Percentiles rank a stretch among this genome's conserved stretches.
These are phyloP conservation scores for Taphrina communis DNA, from an alignment of 1,139 yeast genomes.

Conservation along the genomic window DNA sequence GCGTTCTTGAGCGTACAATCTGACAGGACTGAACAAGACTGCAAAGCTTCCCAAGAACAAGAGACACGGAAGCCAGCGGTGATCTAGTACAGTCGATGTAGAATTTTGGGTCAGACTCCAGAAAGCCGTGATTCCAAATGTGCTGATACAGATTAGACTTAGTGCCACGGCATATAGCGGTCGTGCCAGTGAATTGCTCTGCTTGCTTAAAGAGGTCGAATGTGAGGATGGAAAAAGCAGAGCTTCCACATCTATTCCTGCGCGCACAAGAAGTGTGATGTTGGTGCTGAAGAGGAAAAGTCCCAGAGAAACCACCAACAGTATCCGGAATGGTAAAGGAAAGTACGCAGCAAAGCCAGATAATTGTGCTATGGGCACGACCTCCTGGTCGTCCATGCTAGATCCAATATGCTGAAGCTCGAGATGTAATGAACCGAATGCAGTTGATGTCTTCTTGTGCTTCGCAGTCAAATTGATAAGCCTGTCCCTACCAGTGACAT, in stretches of 20 bases:
- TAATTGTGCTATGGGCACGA: slow-evolving; percentile 1
- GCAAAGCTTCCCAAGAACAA: slow-evolving; percentile 50
- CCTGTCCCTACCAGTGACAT: neutral
- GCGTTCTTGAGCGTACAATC: slow-evolving; percentile 49
- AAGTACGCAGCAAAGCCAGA: slow-evolving; percentile 47
- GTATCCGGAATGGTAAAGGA: slow-evolving; percentile 60
- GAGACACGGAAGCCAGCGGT: slow-evolving; percentile 50
- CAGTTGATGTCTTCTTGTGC: no score
- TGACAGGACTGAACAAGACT: slow-evolving; percentile 48
- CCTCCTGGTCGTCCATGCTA: slow-evolving; percentile 2
- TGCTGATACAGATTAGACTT: neutral
- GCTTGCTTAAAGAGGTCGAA: neutral
- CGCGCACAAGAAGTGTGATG: slow-evolving; percentile 24
- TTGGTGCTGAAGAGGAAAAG: slow-evolving; percentile 55
- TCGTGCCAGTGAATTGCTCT: slow-evolving; percentile 6
- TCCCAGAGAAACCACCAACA: slow-evolving; percentile 48
- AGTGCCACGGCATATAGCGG: slow-evolving; percentile 20
- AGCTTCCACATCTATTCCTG: slow-evolving; percentile 41
- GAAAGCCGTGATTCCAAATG: neutral
- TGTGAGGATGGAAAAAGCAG: slow-evolving; percentile 48
- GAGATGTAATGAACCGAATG: no score
- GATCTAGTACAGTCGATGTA: neutral
- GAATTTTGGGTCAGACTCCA: neutral
- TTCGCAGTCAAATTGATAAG: no score
- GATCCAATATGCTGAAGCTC: no score